Evolutionary conservation across 768 basidiomycete species (phyloP), one percentile per base, ranked within the genome.

Genomic region (Rhodocollybia butyracea): DNA sequence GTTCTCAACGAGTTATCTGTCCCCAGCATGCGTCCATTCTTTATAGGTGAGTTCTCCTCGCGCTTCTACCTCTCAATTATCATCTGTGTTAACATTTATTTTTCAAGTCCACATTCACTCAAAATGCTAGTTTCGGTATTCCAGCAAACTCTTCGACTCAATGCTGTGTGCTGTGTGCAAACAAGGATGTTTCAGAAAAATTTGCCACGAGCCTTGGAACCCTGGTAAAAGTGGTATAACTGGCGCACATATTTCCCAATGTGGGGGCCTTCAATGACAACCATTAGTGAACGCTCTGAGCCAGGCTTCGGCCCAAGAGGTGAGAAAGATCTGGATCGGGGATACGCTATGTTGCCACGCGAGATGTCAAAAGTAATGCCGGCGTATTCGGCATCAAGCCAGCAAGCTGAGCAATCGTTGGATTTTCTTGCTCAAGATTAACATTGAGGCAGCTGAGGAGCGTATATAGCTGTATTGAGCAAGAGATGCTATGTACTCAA

Each of bases 111-210:
- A 77, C 82, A 6, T 63, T 68, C 29, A 73, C 71, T 38, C 72
- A 75, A 54, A 75, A 81, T 38, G 89, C 92, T 4, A 73, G 68
- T 22, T 93, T 85, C 63, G 80, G 85, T 4, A 78, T 86, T 43
- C 93, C 94, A 4, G 68, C 67, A 1, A 72, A 79, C 5, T 67
- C 69, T 3, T 66, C 83, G 82, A 58, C 76, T 85, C 3, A 66
- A 95, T 15, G 89, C 93, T 2, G 97, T 94, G 94, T 71, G 97
- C 19, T 73, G 92, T 22, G 91, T 94, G 65, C 84, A 92, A 48
- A 79, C 58, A 84, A 89, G 12, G 82, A 85, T 56, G 81, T 93
- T 55, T 82, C 88, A 22, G 83, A 83, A 34, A 72, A 79, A 55
- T 80, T 89, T 61, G 73, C 71, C 26, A 63, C 74, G 2, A n/a